Evolutionary conservation across 106 monocot genomes (phyloP).

Genomic region (Dioscorea dumetorum): DNA sequence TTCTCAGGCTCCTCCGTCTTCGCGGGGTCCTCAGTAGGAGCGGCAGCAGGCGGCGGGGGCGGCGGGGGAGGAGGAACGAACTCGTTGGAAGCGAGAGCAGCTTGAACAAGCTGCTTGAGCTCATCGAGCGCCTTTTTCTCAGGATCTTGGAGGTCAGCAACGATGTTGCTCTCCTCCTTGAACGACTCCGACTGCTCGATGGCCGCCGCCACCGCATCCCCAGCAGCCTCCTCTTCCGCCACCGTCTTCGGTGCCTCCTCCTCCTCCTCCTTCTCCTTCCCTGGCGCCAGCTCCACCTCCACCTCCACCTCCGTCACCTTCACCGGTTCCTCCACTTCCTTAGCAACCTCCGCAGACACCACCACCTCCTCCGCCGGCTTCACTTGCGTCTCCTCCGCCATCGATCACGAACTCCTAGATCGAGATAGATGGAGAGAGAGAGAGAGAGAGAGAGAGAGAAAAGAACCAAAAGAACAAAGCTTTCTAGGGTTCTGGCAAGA

Average conservation of each 20-base stretch:
- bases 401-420: neutral
- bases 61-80: conserved; percentile 38
- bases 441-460: too few relatives aligned
- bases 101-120: conserved; percentile 38
- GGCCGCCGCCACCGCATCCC: conserved; percentile 1
- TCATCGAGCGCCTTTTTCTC: conserved; percentile 68
- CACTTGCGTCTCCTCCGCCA: conserved; percentile 3
- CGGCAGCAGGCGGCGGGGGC: conserved; percentile 10
- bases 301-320: conserved; percentile 1
- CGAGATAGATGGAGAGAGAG: conserved; percentile 1
- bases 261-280: conserved; percentile 7
- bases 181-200: conserved; percentile 31
- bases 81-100: conserved; percentile 38
- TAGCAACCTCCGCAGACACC: neutral
- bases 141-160: conserved; percentile 36
- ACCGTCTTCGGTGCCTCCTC: neutral
- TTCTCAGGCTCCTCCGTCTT: neutral
- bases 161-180: conserved; percentile 67
- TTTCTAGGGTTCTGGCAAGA: neutral
- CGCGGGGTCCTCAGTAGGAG: neutral
- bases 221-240: conserved; percentile 7
- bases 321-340: conserved; percentile 6
- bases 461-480: neutral
- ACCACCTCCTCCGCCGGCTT: neutral
- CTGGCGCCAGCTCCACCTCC: neutral